Base-by-base conservation (phyloP, 495 filamentous ascomycete genomes). In the Ascobolus immersus region DNA sequence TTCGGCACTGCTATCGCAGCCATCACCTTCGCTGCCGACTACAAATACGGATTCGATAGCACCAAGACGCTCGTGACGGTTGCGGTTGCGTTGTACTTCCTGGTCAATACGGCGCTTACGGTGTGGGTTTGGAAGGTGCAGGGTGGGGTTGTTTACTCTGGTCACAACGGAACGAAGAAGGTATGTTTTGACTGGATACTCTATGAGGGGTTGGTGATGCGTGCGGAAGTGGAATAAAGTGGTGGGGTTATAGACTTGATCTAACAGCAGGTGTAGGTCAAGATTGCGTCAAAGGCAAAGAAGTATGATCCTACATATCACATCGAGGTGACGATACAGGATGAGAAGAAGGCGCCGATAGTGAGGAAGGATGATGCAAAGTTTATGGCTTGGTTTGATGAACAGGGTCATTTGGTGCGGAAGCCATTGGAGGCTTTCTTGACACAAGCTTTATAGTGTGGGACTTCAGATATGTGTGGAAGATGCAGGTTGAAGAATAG, bases 301-400 rank as follows among this genome's bases (percentile, higher is more conserved):
- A 91, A 90, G 49, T 69, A 82, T 44, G 62, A 67, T 13, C 77
- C 77, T 0, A 62, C 65, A 20, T 96, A 96, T 54, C 58, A 75
- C 41, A 45, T 92, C 24, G 70, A 60, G 8, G 58, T 89, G 39
- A 59, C 65, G 1, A 52, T 55, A 5, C 41, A 55, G 1, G 52
- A 55, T 15, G 56, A 58, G 38, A 40, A 4, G 39, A 40, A n/a
- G 29, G 32, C 33, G 8, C 36, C 43, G 6, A 58, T 43, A n/a
- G 30, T 62, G 7, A 59, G 67, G 35, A 49, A 79, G 27, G 58
- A 64, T 38, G 60, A 70, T 4, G 62, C 75, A 3, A n/a, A n/a
- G n/a, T 94, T 92, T 50, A 74, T 71, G 13, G 62, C 62, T 17
- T 96, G 80, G 80, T 94, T 92, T 53, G 73, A 82, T 37, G 59